Evolutionary conservation across 208 protist genomes (phyloP).

Genomic region (Trichomonas tenax): DNA sequence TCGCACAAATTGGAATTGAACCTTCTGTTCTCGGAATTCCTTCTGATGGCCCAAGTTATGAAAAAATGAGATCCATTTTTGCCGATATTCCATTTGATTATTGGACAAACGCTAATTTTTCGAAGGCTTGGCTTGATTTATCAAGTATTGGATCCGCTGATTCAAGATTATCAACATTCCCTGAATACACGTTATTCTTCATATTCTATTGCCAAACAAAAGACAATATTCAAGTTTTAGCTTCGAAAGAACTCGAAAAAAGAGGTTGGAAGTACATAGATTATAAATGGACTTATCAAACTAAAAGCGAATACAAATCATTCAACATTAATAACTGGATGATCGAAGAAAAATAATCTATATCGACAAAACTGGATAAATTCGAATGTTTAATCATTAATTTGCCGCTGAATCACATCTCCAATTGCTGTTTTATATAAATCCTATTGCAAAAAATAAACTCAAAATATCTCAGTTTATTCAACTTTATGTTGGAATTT

Average conservation of each 20-base stretch:
- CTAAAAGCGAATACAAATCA: neutral
- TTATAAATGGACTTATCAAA: neutral
- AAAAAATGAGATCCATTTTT: neutral
- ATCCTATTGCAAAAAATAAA: too few species aligned
- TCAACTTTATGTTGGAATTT: too few species aligned
- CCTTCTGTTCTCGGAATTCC: neutral
- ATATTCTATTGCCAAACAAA: neutral
- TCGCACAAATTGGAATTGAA: neutral
- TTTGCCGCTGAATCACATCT: too few species aligned
- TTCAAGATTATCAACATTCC: neutral
- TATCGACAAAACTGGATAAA: too few species aligned
- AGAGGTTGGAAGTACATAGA: neutral
- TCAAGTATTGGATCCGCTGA: neutral
- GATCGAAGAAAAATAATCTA: neutral
- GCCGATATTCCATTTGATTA: neutral
- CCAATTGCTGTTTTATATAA: too few species aligned
- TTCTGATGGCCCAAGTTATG: neutral
- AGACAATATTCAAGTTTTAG: neutral
- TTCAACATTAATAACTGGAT: neutral
- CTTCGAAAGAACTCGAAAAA: neutral
- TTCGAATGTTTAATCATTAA: too few species aligned
- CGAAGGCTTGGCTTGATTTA: neutral
- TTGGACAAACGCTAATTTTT: neutral
- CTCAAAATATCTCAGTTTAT: too few species aligned
- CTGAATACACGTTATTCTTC: neutral